phyloP scores from a whole-genome alignment of 2,329 filamentous ascomycete genomes.

The Paracamarosporium sp. region DNA sequence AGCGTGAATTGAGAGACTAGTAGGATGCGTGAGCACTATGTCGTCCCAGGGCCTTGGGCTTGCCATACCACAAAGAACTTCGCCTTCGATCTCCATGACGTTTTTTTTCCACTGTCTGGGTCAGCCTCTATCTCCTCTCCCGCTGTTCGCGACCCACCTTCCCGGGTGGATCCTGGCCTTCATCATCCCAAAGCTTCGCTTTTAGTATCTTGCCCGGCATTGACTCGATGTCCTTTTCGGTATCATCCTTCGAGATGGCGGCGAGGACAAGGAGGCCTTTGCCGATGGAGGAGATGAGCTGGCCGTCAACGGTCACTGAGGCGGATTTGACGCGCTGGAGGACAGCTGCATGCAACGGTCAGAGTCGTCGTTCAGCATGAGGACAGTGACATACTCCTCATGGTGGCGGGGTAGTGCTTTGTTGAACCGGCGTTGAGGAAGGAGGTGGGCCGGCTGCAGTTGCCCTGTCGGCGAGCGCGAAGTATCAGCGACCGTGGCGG shows the following conservation, averaged over 20 bases:
- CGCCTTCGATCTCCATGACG: conserved; percentile 86
- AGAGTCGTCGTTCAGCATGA: conserved; percentile 2
- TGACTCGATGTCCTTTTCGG: conserved; percentile 82
- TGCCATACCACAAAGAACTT: conserved; percentile 86
- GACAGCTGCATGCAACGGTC: conserved; percentile 68
- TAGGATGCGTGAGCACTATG: conserved; percentile 15
- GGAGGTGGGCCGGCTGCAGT: not conserved
- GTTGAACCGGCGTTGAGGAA: conserved; percentile 7
- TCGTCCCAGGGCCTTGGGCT: not conserved
- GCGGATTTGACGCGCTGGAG: conserved; percentile 93
- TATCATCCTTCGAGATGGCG: conserved; percentile 88
- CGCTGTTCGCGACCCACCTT: conserved; percentile 58
- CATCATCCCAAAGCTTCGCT: conserved; percentile 90
- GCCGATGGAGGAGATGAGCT: conserved; percentile 89
- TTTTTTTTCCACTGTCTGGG: conserved; percentile 80
- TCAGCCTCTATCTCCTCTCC: conserved; percentile 15
- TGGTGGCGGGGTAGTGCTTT: conserved; percentile 24
- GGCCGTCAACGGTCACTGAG: conserved; percentile 91
- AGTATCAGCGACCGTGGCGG: not conserved
- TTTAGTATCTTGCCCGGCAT: conserved; percentile 88
- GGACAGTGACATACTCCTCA: conserved; percentile 24
- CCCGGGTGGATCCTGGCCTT: conserved; percentile 62
- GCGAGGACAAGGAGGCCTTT: conserved; percentile 90
- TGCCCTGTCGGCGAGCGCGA: not conserved
- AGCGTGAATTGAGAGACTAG: conserved; percentile 96